A percentile compares a stretch with the other conserved stretches of the same genome.
These are phyloP conservation scores for Dipodascopsis uninucleata DNA, from an alignment of 805 yeast genomes.

Conservation along the genomic window DNA sequence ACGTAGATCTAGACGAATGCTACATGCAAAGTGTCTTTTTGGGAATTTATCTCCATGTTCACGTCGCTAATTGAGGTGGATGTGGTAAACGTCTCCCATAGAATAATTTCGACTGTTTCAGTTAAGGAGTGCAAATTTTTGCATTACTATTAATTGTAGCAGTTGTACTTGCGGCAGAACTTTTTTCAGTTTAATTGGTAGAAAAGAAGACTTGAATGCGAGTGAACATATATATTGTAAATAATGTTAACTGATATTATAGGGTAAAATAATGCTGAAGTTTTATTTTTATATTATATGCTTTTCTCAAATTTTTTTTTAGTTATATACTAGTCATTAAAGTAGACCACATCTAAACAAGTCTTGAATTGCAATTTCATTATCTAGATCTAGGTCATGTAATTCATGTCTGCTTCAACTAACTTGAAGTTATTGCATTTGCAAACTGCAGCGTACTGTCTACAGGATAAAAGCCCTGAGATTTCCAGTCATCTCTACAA, in stretches of 20 bases:
- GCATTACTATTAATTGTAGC: too few species aligned
- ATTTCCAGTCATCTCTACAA: conserved; percentile 14
- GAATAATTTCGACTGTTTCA: conserved; percentile 7
- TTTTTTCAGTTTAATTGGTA: conserved; percentile 1
- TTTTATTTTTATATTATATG: background rate
- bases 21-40: too few species aligned
- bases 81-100: conserved; percentile 30
- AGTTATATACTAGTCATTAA: background rate
- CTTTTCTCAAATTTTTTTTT: background rate
- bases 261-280: too few species aligned
- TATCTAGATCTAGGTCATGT: background rate
- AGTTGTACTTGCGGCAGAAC: conserved; percentile 27
- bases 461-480: conserved; percentile 8
- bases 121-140: conserved; percentile 4
- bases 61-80: conserved; percentile 23
- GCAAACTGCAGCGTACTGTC: conserved; percentile 22
- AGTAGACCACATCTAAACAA: too few species aligned
- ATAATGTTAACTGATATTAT: too few species aligned
- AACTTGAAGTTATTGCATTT: conserved; percentile 5
- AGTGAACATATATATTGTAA: conserved; percentile 7
- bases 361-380: too few species aligned
- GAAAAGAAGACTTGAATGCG: conserved; percentile 23
- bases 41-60: conserved; percentile 29
- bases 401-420: conserved; percentile 2
- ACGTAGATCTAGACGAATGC: too few species aligned